These are phyloP conservation scores for Oryza brachyantha DNA, from an alignment of 176 grass and related monocot genomes.

Conservation along the genomic window DNA sequence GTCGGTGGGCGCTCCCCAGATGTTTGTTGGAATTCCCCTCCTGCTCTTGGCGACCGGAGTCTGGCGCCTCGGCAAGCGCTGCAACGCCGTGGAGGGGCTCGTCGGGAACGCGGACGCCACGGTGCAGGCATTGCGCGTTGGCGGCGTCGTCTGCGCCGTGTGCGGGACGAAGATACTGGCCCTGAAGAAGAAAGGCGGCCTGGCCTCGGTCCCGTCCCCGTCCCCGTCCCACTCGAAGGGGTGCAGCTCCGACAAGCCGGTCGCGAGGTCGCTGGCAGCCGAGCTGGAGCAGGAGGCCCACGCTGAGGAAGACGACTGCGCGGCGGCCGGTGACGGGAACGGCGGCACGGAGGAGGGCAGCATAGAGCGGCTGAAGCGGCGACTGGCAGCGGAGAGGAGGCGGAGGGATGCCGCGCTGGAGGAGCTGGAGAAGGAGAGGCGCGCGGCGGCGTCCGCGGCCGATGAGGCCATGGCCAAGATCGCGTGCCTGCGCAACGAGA, in stretches of 20 bases:
- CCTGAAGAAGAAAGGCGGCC: constrained; percentile 34
- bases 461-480: constrained; percentile 92
- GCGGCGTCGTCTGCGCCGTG: constrained; percentile 45
- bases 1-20: constrained; percentile 1
- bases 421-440: constrained; percentile 74
- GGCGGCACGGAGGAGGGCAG: constrained; percentile 33
- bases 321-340: neutral
- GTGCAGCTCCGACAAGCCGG: neutral
- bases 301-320: constrained; percentile 21
- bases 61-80: constrained; percentile 45
- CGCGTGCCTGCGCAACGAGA: constrained; percentile 58
- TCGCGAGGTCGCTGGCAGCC: constrained; percentile 23
- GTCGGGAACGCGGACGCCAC: constrained; percentile 26
- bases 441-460: constrained; percentile 49
- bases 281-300: constrained; percentile 39
- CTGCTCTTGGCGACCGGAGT: constrained; percentile 33
- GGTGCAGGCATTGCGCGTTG: constrained; percentile 21
- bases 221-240: neutral
- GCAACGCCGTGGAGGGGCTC: constrained; percentile 43
- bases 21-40: constrained; percentile 25
- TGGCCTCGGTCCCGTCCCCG: neutral
- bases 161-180: constrained; percentile 53
- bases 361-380: constrained; percentile 33
- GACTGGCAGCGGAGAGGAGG: constrained; percentile 53
- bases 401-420: constrained; percentile 33